A percentile compares a stretch with the other conserved stretches of the same genome.
phyloP scores from a whole-genome alignment of 257 asterid species.

The Penstemon newberryi region DNA sequence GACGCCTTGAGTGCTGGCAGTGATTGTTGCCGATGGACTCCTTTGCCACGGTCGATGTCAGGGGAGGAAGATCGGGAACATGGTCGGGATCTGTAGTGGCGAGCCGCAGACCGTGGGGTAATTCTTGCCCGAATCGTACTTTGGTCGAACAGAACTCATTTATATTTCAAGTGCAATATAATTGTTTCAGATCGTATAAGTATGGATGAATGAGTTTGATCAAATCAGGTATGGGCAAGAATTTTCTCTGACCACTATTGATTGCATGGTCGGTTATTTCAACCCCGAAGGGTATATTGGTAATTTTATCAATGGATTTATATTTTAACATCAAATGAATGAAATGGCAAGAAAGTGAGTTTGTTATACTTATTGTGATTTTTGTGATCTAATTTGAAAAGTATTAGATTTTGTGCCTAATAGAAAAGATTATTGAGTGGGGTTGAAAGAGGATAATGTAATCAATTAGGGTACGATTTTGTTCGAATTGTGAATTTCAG shows the following conservation, averaged over 20 bases:
- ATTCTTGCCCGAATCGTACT: neutral
- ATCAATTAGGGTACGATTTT: neutral
- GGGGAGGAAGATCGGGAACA: slow-evolving; percentile 3
- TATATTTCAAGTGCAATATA: too few relatives aligned
- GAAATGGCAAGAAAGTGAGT: slow-evolving; percentile 8
- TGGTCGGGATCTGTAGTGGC: slow-evolving; percentile 14
- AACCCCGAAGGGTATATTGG: neutral
- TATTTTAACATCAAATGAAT: neutral
- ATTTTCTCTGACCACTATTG: too few relatives aligned
- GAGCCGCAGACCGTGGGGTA: slow-evolving; percentile 18
- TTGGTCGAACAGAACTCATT: too few relatives aligned
- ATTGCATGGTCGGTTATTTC: neutral
- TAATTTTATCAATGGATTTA: neutral
- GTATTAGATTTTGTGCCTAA: too few relatives aligned
- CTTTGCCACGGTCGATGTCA: slow-evolving; percentile 14
- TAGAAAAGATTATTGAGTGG: neutral
- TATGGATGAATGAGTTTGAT: too few relatives aligned
- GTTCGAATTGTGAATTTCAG: neutral
- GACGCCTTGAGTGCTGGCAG: slow-evolving; percentile 59
- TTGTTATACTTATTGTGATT: slow-evolving; percentile 7
- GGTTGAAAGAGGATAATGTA: neutral
- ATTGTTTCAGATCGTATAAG: too few relatives aligned
- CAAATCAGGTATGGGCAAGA: too few relatives aligned
- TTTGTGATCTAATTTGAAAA: neutral
- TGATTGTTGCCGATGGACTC: slow-evolving; percentile 22